These are phyloP conservation scores for Carex myosuroides DNA, from an alignment of 176 grass and related monocot genomes.

Conservation along the genomic window DNA sequence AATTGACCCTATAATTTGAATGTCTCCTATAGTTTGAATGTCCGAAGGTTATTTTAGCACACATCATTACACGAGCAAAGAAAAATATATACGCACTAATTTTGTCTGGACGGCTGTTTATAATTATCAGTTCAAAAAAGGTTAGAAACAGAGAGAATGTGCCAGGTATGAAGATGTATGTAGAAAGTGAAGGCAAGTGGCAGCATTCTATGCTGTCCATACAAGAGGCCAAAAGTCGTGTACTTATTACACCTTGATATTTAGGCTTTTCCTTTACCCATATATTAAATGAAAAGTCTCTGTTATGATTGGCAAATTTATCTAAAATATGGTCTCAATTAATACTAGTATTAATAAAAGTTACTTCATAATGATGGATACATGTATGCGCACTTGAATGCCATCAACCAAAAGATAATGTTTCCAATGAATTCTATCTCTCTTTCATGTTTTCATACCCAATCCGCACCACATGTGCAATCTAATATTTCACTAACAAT, in stretches of 20 bases:
- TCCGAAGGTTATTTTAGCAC: background rate
- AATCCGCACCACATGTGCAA: background rate
- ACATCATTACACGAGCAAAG: background rate
- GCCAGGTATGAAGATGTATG: slow-evolving; percentile 10
- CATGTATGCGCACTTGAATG: slow-evolving; percentile 5
- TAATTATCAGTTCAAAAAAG: background rate
- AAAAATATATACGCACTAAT: background rate
- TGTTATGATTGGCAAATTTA: slow-evolving; percentile 3
- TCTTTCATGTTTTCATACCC: background rate
- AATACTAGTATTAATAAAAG: slow-evolving; percentile 1
- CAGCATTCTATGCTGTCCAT: background rate
- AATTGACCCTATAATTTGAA: too few relatives aligned
- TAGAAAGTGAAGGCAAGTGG: slow-evolving; percentile 21
- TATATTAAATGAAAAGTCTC: slow-evolving; percentile 5
- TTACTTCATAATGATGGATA: background rate
- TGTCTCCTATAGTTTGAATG: too few relatives aligned
- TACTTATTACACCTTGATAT: slow-evolving; percentile 3
- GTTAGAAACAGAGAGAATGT: background rate
- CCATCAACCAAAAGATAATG: background rate
- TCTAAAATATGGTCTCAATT: slow-evolving; percentile 1
- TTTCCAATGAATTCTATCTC: background rate
- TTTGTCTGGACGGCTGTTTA: background rate
- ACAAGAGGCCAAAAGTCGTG: background rate
- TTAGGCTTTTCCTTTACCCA: background rate
- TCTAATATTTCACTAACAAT: too few relatives aligned